These are phyloP conservation scores for Omphalotus guepiniiformis DNA, from an alignment of 768 basidiomycete species.

Conservation along the genomic window DNA sequence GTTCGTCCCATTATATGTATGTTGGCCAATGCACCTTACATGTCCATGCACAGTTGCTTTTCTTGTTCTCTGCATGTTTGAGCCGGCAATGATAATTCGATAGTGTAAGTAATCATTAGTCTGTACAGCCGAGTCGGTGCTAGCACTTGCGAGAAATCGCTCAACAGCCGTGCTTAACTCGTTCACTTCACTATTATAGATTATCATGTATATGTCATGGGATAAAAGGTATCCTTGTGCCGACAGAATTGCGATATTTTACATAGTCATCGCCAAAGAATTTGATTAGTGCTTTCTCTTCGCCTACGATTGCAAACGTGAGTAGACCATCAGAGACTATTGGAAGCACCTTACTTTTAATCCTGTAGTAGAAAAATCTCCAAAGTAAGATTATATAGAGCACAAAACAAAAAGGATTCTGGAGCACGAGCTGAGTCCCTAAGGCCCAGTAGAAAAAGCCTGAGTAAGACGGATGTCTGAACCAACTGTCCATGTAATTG, in stretches of 20 bases:
- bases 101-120: too few species aligned
- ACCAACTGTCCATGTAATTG: conserved; percentile 48
- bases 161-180: too few species aligned
- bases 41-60: neutral
- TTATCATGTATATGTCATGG: conserved; percentile 34
- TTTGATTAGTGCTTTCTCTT: conserved; percentile 71
- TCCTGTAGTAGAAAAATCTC: conserved; percentile 83
- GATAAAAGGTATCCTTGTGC: conserved; percentile 87
- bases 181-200: neutral
- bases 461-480: conserved; percentile 93
- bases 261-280: conserved; percentile 93
- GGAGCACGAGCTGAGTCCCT: conserved; percentile 87
- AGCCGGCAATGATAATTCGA: too few species aligned
- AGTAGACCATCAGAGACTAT: neutral
- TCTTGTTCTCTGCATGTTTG: too few species aligned
- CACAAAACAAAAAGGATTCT: conserved; percentile 74
- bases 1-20: conserved; percentile 10
- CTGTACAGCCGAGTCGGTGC: too few species aligned
- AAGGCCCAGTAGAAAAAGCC: conserved; percentile 99
- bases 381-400: conserved; percentile 68
- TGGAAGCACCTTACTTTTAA: conserved; percentile 52
- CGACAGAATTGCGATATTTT: conserved; percentile 67
- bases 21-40: neutral
- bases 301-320: conserved; percentile 43
- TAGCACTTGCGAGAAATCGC: too few species aligned